Evolutionary conservation across 2,329 filamentous ascomycete genomes (phyloP).

Genomic region (Thermochaetoides dissita): DNA sequence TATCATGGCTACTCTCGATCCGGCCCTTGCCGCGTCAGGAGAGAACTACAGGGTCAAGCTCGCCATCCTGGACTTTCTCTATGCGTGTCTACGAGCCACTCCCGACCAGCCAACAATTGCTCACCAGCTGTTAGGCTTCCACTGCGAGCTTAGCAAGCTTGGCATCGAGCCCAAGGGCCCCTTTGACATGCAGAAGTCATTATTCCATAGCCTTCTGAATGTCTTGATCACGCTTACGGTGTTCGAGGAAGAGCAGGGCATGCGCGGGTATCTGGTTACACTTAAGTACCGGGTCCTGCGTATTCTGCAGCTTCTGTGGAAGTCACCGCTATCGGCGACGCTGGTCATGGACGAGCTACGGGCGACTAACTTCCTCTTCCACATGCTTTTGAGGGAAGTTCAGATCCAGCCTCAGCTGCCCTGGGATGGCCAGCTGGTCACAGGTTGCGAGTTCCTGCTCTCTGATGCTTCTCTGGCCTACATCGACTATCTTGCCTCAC

Average conservation of each 20-base stretch:
- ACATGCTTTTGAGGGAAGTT: conserved; percentile 56
- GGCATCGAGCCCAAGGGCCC: conserved; percentile 53
- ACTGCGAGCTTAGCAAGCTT: conserved; percentile 57
- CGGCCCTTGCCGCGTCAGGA: conserved; percentile 54
- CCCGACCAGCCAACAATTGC: conserved; percentile 73
- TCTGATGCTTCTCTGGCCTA: conserved; percentile 54
- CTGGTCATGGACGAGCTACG: conserved; percentile 70
- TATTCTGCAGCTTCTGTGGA: conserved; percentile 71
- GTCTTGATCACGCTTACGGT: conserved; percentile 58
- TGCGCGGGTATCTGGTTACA: conserved; percentile 54
- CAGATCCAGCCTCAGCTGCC: conserved; percentile 53
- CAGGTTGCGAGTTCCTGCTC: conserved; percentile 52
- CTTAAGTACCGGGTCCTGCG: conserved; percentile 56
- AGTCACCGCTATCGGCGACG: conserved; percentile 60
- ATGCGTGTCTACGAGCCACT: conserved; percentile 61
- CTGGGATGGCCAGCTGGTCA: conserved; percentile 59
- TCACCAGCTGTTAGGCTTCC: conserved; percentile 80
- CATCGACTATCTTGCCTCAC: conserved; percentile 62
- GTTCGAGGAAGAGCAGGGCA: conserved; percentile 39
- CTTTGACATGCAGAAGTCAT: conserved; percentile 57
- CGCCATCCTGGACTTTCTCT: conserved; percentile 73
- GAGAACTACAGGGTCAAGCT: conserved; percentile 70
- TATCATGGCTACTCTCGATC: conserved; percentile 54
- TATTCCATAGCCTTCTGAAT: conserved; percentile 70
- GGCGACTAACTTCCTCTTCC: conserved; percentile 64